Percentiles rank a stretch among this genome's conserved stretches.
These are phyloP conservation scores for Ascochyta rabiei DNA, from an alignment of 2,329 filamentous ascomycete species.

Conservation along the genomic window DNA sequence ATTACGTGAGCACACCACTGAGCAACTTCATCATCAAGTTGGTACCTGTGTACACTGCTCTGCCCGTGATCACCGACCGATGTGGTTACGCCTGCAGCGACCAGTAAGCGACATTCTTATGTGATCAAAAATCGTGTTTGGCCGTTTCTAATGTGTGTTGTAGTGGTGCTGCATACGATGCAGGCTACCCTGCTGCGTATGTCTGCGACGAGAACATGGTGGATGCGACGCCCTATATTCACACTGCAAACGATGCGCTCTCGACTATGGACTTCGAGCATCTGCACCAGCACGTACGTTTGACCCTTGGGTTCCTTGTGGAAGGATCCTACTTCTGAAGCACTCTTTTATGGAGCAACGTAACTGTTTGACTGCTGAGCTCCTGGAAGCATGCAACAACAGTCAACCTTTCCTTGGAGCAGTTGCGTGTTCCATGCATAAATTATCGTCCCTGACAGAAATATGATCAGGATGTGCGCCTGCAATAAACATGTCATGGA, in stretches of 20 bases:
- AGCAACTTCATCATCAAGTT: constrained; percentile 42
- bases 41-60: constrained; percentile 21
- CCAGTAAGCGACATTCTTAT: constrained; percentile 48
- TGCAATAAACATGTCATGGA: not conserved
- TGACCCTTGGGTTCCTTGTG: constrained; percentile 80
- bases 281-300: constrained; percentile 83
- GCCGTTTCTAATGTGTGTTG: not conserved
- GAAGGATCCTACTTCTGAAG: constrained; percentile 72
- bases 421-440: not conserved
- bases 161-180: constrained; percentile 68
- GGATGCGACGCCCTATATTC: constrained; percentile 66
- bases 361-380: not conserved
- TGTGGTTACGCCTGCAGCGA: constrained; percentile 83
- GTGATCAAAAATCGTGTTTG: constrained; percentile 44
- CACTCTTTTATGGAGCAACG: no score
- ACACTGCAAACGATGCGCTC: constrained; percentile 69
- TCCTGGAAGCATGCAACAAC: not conserved
- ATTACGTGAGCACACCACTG: constrained; percentile 71
- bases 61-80: constrained; percentile 80
- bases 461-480: not conserved
- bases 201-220: constrained; percentile 74
- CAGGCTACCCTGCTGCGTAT: constrained; percentile 73
- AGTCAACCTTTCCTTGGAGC: not conserved
- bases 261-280: constrained; percentile 78
- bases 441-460: not conserved